These are phyloP conservation scores for Neurospora sp. DNA, from an alignment of 495 filamentous ascomycete genomes.

Conservation along the genomic window DNA sequence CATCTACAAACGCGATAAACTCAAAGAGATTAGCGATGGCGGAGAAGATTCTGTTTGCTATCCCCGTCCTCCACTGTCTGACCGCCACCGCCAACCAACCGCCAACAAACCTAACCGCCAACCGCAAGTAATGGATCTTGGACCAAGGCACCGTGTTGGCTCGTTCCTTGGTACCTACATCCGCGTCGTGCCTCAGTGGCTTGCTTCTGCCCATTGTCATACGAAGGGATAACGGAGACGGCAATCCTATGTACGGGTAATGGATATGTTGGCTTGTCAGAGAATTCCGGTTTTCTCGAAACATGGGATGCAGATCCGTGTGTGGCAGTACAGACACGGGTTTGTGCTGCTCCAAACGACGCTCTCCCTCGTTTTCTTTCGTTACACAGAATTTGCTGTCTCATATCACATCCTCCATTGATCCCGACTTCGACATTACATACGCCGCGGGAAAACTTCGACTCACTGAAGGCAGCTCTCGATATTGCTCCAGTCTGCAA, in stretches of 20 bases:
- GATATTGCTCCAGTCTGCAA: not conserved
- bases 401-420: not conserved
- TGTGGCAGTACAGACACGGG: not conserved
- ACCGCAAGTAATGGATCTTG: not conserved
- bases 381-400: not conserved
- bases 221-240: not conserved
- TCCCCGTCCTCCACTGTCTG: not conserved
- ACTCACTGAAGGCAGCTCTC: not conserved
- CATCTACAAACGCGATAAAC: not conserved
- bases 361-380: not conserved
- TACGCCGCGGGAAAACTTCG: not conserved
- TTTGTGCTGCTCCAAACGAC: not conserved
- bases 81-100: not conserved
- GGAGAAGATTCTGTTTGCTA: not conserved
- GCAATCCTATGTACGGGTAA: not conserved
- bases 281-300: not conserved
- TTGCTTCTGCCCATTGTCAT: not conserved
- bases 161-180: not conserved
- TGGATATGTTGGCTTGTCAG: not conserved
- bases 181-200: not conserved
- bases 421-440: conserved; percentile 1
- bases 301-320: not conserved
- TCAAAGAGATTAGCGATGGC: not conserved
- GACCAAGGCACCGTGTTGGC: not conserved
- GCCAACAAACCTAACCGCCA: not conserved